A percentile compares a stretch with the other conserved stretches of the same genome.
These are phyloP conservation scores for Epichloe uncinata DNA, from an alignment of 2,329 filamentous ascomycete genomes.

Conservation along the genomic window DNA sequence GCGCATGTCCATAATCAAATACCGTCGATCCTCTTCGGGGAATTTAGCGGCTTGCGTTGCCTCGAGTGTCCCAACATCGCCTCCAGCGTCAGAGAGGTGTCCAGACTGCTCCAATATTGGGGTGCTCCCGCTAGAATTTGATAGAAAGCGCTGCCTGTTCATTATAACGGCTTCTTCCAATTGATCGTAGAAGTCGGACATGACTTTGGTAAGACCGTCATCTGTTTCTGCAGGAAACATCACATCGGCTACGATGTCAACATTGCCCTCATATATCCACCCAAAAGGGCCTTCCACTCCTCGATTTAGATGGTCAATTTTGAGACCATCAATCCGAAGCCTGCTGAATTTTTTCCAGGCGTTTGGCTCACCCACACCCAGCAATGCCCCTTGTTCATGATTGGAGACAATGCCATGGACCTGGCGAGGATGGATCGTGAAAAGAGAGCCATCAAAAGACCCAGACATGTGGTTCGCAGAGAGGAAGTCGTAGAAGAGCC, in stretches of 20 bases:
- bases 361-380: slow-evolving; percentile 48
- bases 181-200: slow-evolving; percentile 94
- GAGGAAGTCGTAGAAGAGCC: slow-evolving; percentile 95
- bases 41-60: slow-evolving; percentile 6
- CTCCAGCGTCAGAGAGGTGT: slow-evolving; percentile 19
- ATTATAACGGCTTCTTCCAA: slow-evolving; percentile 84
- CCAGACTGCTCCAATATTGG: slow-evolving; percentile 18
- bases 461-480: slow-evolving; percentile 94
- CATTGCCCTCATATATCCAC: slow-evolving; percentile 95
- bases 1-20: slow-evolving; percentile 87
- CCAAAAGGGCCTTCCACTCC: slow-evolving; percentile 89
- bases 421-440: slow-evolving; percentile 92
- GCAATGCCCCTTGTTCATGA: slow-evolving; percentile 36
- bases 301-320: slow-evolving; percentile 89
- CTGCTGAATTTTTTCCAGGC: slow-evolving; percentile 95
- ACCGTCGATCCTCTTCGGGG: slow-evolving; percentile 53
- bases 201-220: slow-evolving; percentile 81
- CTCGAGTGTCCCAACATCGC: slow-evolving; percentile 5
- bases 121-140: slow-evolving; percentile 26
- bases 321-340: slow-evolving; percentile 82
- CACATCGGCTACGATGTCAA: slow-evolving; percentile 91
- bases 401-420: slow-evolving; percentile 65
- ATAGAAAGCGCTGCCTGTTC: slow-evolving; percentile 52
- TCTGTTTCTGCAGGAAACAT: slow-evolving; percentile 85
- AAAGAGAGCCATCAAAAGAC: slow-evolving; percentile 87